Evolutionary conservation across 2,329 filamentous ascomycete genomes (phyloP), one percentile per base, ranked within the genome.

Genomic region (Talaromyces sp.): DNA sequence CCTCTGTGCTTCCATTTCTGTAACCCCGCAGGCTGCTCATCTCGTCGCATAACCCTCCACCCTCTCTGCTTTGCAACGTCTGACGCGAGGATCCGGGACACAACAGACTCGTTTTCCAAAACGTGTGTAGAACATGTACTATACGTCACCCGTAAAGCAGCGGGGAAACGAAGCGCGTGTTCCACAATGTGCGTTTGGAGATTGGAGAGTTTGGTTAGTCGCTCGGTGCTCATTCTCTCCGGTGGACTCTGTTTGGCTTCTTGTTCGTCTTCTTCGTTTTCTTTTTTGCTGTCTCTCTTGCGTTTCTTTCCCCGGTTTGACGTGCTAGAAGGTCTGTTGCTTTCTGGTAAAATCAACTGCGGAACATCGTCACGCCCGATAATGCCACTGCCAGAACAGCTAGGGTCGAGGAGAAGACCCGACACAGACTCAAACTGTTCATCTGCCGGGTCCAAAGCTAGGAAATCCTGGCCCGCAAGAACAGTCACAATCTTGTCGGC

Each of bases 381-480:
- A 61, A 99, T 99, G 0, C 95, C 95, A 72, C 92, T 97, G 0
- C 95, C 95, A 1, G 93, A 97, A 73, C 95, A 99, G 72, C 92
- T 96, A 0, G 95, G 95, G 72, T 99, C 95, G 1, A 99, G 83
- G 0, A 99, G 82, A 47, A 99, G 80, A 7, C 89, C 89, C 0
- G 87, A 86, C n/a, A 97, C 91, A n/a, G 86, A 79, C 54, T 77
- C 77, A 69, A 89, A 94, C 54, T 83, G 81, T 2, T 80, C 74
- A 1, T 85, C 82, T 1, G 76, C 67, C 0, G 92, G 91, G 63
- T 94, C 84, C 5, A 91, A 83, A 58, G 87, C 87, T 14, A 96
- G 77, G 68, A 98, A 98, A 73, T 99, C 93, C 68, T 91, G 89
- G 90, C 88, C 89, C 0, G 85, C 83, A 54, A 88, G 86, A 30